Base-by-base conservation (phyloP, 805 yeast genomes). In the Metschnikowia gelsemii region DNA sequence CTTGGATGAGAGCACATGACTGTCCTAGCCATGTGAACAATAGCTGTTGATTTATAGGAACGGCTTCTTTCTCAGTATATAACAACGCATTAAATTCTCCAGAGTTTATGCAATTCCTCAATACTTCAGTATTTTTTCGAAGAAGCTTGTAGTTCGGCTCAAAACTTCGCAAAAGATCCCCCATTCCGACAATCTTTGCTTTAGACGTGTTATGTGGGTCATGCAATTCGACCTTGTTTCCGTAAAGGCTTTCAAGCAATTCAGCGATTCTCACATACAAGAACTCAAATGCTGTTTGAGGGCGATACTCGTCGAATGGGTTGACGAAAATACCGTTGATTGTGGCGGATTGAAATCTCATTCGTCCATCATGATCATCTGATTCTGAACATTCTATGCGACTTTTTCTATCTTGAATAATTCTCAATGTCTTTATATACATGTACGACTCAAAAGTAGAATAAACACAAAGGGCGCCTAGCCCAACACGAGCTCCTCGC, bases 11-110 rank as follows among this genome's bases (percentile, higher is more conserved):
- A 2, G 90, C 76, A 61, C 96, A 89, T 43, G 93, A 84, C 59
- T 91, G 98, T 3, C 98, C 98, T 30, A 91, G 62, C 98, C 98
- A 91, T 0, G 96, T 88, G 55, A 84, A 76, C 2, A 84, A 71
- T 52, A 86, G 46, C 51, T 84, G 72, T 20, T 76, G 45, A 42
- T 28, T n/a, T 5, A 41, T 5, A 7, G 44, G 40, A 8, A 34
- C n/a, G 28, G 11, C 44, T 23, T 20, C 31, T 17, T 7, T n/a
- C 5, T 38, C 30, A 14, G 45, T 25, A 9, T 36, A 35, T 20
- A 19, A 13, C 42, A 63, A 44, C 11, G 42, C 21, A 9, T 31
- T 44, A 41, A 54, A 64, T 34, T 53, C 52, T 13, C 54, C 52
- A 2, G 39, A 32, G 4, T 40, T 33, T 13, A 59, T 30, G 32